Conservation (phyloP, 371 early-diverging fungal genomes). For the Apophysomyces trapeziformis region DNA sequence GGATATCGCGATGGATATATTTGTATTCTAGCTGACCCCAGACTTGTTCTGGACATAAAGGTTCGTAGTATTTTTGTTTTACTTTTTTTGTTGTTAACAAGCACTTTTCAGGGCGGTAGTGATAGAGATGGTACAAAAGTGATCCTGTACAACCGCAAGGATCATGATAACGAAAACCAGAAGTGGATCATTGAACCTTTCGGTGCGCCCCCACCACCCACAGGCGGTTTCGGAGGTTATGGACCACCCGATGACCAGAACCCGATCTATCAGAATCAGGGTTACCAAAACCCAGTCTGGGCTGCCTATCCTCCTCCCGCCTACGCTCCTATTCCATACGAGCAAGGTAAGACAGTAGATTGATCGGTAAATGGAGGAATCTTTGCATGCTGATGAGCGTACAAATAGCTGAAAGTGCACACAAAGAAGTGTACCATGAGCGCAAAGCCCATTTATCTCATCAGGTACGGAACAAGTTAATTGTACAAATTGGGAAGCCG, state of each 20-base stretch:
- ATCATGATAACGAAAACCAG: slow-evolving; percentile 40
- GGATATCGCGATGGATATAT: slow-evolving; percentile 47
- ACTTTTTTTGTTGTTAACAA: neutral
- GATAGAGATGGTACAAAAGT: slow-evolving; percentile 41
- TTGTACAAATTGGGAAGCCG: slow-evolving; percentile 30
- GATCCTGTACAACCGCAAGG: slow-evolving; percentile 46
- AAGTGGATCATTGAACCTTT: slow-evolving; percentile 42
- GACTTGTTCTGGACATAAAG: slow-evolving; percentile 44
- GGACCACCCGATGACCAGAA: slow-evolving; percentile 28
- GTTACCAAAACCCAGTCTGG: slow-evolving; percentile 18
- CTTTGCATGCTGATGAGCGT: slow-evolving; percentile 3
- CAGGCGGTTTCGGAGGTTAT: slow-evolving; percentile 23
- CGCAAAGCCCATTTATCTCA: slow-evolving; percentile 37
- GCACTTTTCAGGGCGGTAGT: slow-evolving; percentile 30
- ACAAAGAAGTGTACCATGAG: slow-evolving; percentile 28
- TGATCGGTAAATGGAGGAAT: neutral
- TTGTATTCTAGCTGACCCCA: slow-evolving; percentile 45
- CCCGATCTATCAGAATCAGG: slow-evolving; percentile 15
- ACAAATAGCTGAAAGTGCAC: slow-evolving; percentile 21
- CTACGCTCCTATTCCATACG: slow-evolving; percentile 22
- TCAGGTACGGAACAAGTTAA: slow-evolving; percentile 54
- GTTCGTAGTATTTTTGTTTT: slow-evolving; percentile 16
- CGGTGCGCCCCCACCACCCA: slow-evolving; percentile 17
- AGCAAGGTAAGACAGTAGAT: slow-evolving; percentile 15
- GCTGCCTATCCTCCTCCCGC: neutral